phyloP scores from a whole-genome alignment of 2,329 filamentous ascomycete genomes.

The Fusarium sulawesiense region DNA sequence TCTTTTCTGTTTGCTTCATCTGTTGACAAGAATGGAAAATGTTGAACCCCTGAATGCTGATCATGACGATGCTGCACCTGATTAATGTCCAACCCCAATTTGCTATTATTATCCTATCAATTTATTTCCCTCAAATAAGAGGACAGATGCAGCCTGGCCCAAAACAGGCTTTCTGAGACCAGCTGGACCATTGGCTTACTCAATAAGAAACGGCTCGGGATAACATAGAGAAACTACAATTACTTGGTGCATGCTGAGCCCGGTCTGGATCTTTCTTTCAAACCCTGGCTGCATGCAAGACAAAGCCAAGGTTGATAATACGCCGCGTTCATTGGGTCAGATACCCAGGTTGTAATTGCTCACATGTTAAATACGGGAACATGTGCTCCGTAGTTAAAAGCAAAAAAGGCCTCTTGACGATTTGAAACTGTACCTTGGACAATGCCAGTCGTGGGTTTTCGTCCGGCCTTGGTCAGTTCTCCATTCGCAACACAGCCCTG shows the following conservation, averaged over 20 bases:
- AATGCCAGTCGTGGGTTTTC: conserved; percentile 4
- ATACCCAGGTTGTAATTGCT: neutral
- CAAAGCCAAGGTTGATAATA: conserved; percentile 29
- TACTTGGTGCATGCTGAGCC: conserved; percentile 13
- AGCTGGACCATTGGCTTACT: conserved; percentile 24
- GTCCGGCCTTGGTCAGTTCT: conserved; percentile 18
- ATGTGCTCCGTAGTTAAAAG: conserved; percentile 22
- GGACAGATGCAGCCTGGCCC: conserved; percentile 17
- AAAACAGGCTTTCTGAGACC: conserved; percentile 36
- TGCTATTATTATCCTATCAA: conserved; percentile 2
- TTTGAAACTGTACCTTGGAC: conserved; percentile 5
- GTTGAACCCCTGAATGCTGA: conserved; percentile 25
- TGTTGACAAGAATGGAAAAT: conserved; percentile 32
- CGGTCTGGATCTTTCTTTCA: conserved; percentile 37
- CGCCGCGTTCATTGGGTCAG: conserved; percentile 16
- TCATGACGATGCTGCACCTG: conserved; percentile 36
- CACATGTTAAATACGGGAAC: conserved; percentile 16
- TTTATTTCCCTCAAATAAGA: conserved; percentile 1
- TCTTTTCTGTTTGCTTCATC: conserved; percentile 8
- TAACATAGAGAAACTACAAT: neutral
- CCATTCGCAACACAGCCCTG: conserved; percentile 14
- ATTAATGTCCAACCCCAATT: conserved; percentile 15
- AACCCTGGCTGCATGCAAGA: conserved; percentile 35
- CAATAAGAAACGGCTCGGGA: neutral
- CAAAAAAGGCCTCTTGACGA: conserved; percentile 4